phyloP scores from a whole-genome alignment of 306 rosid genomes.

The Psophocarpus tetragonolobus region DNA sequence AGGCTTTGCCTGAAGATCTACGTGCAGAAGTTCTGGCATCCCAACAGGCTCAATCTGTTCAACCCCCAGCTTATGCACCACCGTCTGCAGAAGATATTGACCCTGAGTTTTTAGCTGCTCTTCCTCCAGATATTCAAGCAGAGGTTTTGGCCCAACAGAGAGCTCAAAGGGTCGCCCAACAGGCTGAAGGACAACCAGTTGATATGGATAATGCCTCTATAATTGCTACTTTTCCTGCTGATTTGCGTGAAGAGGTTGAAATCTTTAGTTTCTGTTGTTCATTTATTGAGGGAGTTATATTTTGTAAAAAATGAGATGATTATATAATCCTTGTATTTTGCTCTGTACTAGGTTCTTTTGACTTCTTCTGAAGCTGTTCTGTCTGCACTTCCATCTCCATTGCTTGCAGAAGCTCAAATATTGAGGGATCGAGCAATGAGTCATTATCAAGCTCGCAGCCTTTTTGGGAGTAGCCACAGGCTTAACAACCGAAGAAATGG shows the following conservation, averaged over 20 bases:
- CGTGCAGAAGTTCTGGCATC: conserved; percentile 97
- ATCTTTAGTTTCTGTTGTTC: conserved; percentile 27
- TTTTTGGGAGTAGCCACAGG: conserved; percentile 79
- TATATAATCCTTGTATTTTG: conserved; percentile 25
- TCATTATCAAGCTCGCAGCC: conserved; percentile 94
- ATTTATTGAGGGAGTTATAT: conserved; percentile 26
- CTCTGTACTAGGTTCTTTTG: conserved; percentile 72
- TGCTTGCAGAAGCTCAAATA: conserved; percentile 97
- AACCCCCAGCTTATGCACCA: conserved; percentile 82
- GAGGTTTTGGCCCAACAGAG: conserved; percentile 98
- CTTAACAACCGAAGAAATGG: conserved; percentile 85
- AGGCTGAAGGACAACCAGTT: conserved; percentile 98
- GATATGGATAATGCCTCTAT: conserved; percentile 99
- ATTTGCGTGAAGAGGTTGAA: conserved; percentile 96
- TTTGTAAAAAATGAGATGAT: conserved; percentile 18
- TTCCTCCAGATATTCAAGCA: conserved; percentile 97
- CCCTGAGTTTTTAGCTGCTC: conserved; percentile 98
- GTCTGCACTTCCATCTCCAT: conserved; percentile 89
- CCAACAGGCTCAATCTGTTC: conserved; percentile 95
- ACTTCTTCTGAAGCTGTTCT: conserved; percentile 98
- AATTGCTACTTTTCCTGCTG: conserved; percentile 98
- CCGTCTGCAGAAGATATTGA: conserved; percentile 95
- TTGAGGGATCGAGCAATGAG: conserved; percentile 97
- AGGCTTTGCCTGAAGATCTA: conserved; percentile 95
- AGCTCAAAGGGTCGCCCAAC: conserved; percentile 89